Evolutionary conservation across 1,139 yeast species (phyloP).

Genomic region (Suzukiozyma palmioleophila): DNA sequence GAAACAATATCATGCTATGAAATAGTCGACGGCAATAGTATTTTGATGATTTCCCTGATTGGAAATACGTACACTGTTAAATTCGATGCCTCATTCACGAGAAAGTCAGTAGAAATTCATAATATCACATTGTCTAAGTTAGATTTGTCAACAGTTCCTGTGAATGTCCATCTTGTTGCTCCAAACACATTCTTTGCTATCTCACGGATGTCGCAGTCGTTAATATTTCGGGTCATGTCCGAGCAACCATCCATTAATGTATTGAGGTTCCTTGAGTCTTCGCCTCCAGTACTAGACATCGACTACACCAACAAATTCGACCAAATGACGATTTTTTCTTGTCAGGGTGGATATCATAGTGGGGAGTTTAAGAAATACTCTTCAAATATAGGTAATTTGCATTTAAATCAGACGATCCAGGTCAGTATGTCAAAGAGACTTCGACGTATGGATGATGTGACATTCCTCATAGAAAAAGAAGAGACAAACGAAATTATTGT

Average conservation of each 20-base stretch:
- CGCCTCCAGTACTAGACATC: slow-evolving; percentile 37
- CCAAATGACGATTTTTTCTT: slow-evolving; percentile 17
- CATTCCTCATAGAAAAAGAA: background rate
- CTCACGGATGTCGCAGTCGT: slow-evolving; percentile 30
- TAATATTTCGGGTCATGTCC: slow-evolving; percentile 27
- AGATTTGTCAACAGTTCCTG: slow-evolving; percentile 28
- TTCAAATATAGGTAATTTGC: background rate
- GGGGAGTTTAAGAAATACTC: slow-evolving; percentile 26
- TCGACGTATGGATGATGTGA: background rate
- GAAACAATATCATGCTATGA: slow-evolving; percentile 8
- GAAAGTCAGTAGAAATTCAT: slow-evolving; percentile 11
- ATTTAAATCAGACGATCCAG: slow-evolving; percentile 1
- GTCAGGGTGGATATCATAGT: slow-evolving; percentile 38
- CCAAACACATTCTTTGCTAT: slow-evolving; percentile 29
- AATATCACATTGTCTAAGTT: slow-evolving; percentile 24
- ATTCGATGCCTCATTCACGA: slow-evolving; percentile 12
- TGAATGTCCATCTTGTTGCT: slow-evolving; percentile 24
- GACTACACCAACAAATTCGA: slow-evolving; percentile 7
- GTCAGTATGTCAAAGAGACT: background rate
- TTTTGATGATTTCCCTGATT: slow-evolving; percentile 24
- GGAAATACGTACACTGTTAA: slow-evolving; percentile 30
- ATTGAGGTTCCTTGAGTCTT: slow-evolving; percentile 17
- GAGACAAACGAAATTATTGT: background rate
- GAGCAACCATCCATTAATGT: slow-evolving; percentile 26
- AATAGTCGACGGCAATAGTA: slow-evolving; percentile 24